Conservation (phyloP, 2,329 filamentous ascomycete genomes). For the Trichoderma sp. region DNA sequence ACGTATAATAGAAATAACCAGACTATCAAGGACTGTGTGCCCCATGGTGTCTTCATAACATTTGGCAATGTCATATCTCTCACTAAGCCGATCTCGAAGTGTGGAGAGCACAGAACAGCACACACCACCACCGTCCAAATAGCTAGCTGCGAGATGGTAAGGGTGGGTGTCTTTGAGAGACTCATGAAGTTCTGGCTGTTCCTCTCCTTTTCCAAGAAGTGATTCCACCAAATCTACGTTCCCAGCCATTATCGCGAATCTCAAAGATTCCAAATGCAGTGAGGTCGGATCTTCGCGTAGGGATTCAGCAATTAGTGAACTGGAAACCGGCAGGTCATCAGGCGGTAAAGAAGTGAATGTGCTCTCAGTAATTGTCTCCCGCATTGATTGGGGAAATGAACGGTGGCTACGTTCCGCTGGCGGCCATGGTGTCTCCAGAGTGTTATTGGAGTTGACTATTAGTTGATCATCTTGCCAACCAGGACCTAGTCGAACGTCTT, state of each 20-base stretch:
- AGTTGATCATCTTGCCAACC: too few relatives aligned
- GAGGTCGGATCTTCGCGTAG: not conserved
- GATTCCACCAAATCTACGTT: not conserved
- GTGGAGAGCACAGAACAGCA: not conserved
- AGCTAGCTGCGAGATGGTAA: not conserved
- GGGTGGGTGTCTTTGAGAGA: not conserved
- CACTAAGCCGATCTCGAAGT: not conserved
- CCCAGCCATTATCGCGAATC: not conserved
- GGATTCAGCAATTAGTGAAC: not conserved
- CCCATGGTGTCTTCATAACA: not conserved
- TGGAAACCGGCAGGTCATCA: not conserved
- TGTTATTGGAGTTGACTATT: too few relatives aligned
- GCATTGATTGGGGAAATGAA: not conserved
- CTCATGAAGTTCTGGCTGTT: not conserved
- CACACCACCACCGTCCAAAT: not conserved
- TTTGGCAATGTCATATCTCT: not conserved
- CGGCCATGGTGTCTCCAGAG: not conserved
- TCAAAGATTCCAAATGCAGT: not conserved
- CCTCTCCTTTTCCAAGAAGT: not conserved
- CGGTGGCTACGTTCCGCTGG: not conserved
- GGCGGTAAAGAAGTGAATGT: not conserved
- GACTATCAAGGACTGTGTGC: not conserved
- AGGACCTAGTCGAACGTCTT: too few relatives aligned
- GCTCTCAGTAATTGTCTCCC: not conserved
- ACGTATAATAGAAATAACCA: not conserved